A percentile compares a stretch with the other conserved stretches of the same genome.
Evolutionary conservation across 2,329 filamentous ascomycete genomes (phyloP).

Genomic region (Fusarium sp.): DNA sequence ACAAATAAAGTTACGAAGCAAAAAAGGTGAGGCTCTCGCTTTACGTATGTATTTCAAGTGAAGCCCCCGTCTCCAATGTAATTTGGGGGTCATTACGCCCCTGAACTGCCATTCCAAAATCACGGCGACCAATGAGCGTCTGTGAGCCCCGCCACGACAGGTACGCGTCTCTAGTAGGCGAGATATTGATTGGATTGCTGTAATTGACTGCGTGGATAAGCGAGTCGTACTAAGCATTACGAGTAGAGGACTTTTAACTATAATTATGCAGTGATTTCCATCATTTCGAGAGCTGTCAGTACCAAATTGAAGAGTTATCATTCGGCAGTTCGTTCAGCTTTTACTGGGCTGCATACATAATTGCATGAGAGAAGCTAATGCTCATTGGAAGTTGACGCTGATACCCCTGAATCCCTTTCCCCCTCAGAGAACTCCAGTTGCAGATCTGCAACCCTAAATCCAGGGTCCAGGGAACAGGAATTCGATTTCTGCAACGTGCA

Average conservation of each 20-base stretch:
- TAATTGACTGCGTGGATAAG: conserved; percentile 8
- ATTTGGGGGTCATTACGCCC: conserved; percentile 27
- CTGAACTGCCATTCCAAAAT: conserved; percentile 16
- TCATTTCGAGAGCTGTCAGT: neutral
- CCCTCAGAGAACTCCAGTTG: conserved; percentile 1
- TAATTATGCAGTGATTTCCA: neutral
- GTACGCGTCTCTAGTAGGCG: conserved; percentile 25
- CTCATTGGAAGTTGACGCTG: conserved; percentile 6
- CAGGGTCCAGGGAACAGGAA: conserved; percentile 18
- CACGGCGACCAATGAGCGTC: conserved; percentile 2
- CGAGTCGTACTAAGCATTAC: conserved; percentile 2
- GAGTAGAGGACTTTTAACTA: neutral
- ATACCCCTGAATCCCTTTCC: conserved; percentile 26
- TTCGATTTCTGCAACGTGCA: neutral
- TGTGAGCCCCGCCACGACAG: neutral
- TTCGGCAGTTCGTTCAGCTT: neutral
- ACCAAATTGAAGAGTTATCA: neutral
- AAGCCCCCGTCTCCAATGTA: conserved; percentile 17
- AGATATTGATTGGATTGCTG: conserved; percentile 19
- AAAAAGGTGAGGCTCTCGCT: conserved; percentile 10
- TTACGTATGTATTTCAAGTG: conserved; percentile 12
- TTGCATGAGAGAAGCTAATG: conserved; percentile 4
- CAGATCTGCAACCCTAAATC: conserved; percentile 34
- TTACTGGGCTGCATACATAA: neutral
- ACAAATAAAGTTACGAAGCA: neutral